Evolutionary conservation across 768 basidiomycete genomes (phyloP).

Genomic region (Tulasnella sp.): DNA sequence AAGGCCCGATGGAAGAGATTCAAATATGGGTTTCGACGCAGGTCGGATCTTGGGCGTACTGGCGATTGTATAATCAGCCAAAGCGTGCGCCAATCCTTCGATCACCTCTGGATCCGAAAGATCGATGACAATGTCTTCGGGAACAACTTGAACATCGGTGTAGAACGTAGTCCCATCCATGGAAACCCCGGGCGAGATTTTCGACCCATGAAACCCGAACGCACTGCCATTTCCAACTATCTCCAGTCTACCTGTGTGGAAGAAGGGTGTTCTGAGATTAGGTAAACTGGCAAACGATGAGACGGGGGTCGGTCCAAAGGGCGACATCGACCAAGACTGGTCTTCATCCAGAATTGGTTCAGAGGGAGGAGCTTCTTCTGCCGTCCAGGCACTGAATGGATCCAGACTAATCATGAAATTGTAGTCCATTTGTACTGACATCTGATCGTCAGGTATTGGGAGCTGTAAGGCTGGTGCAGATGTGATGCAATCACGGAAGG

Average conservation of each 20-base stretch:
- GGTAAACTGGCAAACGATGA: too few relatives aligned
- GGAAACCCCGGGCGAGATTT: constrained; percentile 30
- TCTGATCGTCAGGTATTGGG: background rate
- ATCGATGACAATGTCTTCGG: constrained; percentile 50
- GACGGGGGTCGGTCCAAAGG: background rate
- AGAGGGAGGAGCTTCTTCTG: background rate
- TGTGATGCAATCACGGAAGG: background rate
- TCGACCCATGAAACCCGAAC: constrained; percentile 40
- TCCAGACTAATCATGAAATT: background rate
- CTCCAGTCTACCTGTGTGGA: constrained; percentile 49
- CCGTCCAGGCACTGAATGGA: background rate
- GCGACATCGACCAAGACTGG: background rate
- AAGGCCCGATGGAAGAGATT: constrained; percentile 42
- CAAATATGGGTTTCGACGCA: constrained; percentile 21
- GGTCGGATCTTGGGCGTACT: constrained; percentile 21
- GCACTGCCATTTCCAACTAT: constrained; percentile 33
- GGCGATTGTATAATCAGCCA: constrained; percentile 24
- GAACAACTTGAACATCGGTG: constrained; percentile 35
- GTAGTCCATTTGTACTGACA: background rate
- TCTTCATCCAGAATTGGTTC: background rate
- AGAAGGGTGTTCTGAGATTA: constrained; percentile 31
- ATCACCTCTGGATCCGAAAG: constrained; percentile 53
- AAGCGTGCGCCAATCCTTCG: constrained; percentile 34
- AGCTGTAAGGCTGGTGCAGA: background rate
- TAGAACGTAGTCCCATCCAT: constrained; percentile 34